Conservation (phyloP, 495 filamentous ascomycete genomes). For the Cladorrhinum samala region DNA sequence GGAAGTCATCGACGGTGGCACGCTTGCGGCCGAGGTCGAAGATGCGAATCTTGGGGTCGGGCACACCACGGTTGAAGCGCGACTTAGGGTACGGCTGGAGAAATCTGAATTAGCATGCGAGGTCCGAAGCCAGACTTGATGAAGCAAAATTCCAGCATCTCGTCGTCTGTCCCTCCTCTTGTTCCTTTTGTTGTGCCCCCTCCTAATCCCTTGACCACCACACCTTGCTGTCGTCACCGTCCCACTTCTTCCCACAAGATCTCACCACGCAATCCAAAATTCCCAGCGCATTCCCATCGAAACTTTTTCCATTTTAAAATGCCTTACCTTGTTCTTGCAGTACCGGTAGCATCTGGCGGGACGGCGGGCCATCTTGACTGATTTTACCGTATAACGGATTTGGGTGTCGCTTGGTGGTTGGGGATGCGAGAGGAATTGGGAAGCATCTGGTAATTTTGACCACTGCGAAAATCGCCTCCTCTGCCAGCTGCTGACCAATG, state of each 20-base stretch:
- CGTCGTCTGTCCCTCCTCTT: background rate
- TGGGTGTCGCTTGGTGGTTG: conserved; percentile 33
- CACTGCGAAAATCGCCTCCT: conserved; percentile 36
- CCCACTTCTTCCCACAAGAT: conserved; percentile 3
- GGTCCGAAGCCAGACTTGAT: background rate
- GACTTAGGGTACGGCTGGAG: conserved; percentile 94
- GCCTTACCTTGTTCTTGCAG: conserved; percentile 99
- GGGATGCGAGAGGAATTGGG: conserved; percentile 30
- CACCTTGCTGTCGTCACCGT: background rate
- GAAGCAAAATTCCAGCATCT: background rate
- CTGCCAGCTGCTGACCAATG: conserved; percentile 35
- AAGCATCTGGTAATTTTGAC: conserved; percentile 29
- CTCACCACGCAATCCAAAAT: background rate
- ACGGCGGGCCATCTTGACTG: conserved; percentile 93
- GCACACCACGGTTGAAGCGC: conserved; percentile 99
- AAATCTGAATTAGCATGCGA: conserved; percentile 26
- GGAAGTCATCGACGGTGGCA: conserved; percentile 97
- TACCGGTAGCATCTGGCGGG: conserved; percentile 99
- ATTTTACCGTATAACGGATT: conserved; percentile 42
- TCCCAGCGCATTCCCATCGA: background rate
- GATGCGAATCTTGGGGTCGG: conserved; percentile 98
- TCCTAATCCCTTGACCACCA: background rate
- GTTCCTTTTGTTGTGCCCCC: background rate
- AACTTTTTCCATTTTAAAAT: conserved; percentile 11
- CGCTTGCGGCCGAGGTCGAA: conserved; percentile 99